Evolutionary conservation across 83 land plant genomes (phyloP).

Genomic region (Thuja plicata): DNA sequence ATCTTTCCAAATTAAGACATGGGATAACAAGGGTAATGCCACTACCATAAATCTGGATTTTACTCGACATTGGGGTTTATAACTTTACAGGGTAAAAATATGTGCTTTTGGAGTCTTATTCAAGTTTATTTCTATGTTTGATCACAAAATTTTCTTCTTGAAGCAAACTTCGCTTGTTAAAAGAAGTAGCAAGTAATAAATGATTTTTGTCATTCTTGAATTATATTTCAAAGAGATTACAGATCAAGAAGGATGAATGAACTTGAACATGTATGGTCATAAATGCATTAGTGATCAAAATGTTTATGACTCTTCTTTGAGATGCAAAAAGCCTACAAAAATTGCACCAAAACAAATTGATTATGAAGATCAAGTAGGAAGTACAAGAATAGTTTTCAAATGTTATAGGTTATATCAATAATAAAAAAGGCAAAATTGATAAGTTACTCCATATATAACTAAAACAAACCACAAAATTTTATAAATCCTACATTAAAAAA

Average conservation of each 20-base stretch:
- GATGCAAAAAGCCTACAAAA: background rate
- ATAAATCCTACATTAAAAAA: too few species aligned
- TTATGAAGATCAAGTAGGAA: background rate
- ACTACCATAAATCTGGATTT: too few species aligned
- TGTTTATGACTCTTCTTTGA: background rate
- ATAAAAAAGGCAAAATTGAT: background rate
- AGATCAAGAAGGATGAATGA: background rate
- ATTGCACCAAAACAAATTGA: background rate
- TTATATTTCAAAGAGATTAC: background rate
- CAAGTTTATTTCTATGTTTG: too few species aligned
- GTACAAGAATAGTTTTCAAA: background rate
- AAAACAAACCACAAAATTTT: background rate
- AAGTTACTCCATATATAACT: background rate
- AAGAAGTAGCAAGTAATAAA: too few species aligned
- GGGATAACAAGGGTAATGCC: too few species aligned
- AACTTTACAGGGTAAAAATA: too few species aligned
- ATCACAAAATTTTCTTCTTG: too few species aligned
- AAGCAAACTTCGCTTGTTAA: too few species aligned
- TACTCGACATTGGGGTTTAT: too few species aligned
- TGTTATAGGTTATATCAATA: background rate
- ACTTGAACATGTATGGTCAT: background rate
- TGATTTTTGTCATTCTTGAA: too few species aligned
- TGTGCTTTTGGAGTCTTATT: too few species aligned
- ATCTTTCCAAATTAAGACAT: too few species aligned
- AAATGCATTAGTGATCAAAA: background rate